Evolutionary conservation across 2,329 filamentous ascomycete species (phyloP), one percentile per base, ranked within the genome.

Genomic region (Sporothrix pallida): DNA sequence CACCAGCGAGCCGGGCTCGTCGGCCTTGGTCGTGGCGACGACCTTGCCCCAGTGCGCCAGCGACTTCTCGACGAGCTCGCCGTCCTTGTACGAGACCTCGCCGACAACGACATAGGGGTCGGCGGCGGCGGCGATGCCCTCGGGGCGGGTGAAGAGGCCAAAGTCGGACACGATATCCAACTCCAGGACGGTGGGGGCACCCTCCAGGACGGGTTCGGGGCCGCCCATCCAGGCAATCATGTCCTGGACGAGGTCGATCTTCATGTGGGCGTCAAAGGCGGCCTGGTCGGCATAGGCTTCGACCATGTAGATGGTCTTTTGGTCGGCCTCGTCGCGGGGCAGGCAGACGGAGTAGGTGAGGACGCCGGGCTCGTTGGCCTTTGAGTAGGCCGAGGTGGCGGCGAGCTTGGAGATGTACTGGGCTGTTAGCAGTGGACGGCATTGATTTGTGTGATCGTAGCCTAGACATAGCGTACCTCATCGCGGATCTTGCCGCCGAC

Each of bases 21-120:
- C 72, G 8, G 26, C n/a, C 7, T 75, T 72, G 1, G 76, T 77
- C 2, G 76, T 75, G 17, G 77, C 75, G 3, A 79, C 78, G 2
- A 80, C 78, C 1, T 77, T 75, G 69, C 77, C 76, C 78, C 78
- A 80, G 73, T 78, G 78, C 1, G 78, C 77, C n/a, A 78, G 70
- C 1, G 79, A 76, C 13, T 73, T 75, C 10, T 70, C 20, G 0
- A 74, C 75, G 31, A 77, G 75, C 3, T 75, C 76, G 8, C 75
- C 78, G 9, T 76, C 74, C n/a, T 78, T 71, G 74, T 80, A 80
- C 31, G 77, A 75, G 2, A 81, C 72, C 70, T 79, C 78, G 17
- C 76, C 77, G 37, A 79, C 76, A 26, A 79, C 70, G 17, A 80
- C 63, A 42, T 77, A 76, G 0, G 79, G 79, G 31, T 80, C 78